phyloP scores from a whole-genome alignment of 1,284 basidiomycete genomes.

The Cryptococcus sp. region DNA sequence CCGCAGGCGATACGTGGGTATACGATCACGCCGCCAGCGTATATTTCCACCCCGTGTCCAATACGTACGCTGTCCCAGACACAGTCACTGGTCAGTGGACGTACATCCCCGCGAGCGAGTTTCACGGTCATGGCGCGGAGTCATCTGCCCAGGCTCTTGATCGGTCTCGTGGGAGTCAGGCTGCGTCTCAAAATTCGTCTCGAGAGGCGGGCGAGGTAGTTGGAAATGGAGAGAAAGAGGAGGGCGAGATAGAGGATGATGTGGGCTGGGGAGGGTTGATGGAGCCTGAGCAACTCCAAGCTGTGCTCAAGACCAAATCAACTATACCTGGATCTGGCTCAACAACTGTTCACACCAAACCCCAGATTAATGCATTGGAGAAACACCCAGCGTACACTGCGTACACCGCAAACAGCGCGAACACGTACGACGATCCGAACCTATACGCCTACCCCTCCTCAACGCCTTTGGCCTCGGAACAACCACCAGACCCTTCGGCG shows the following conservation, averaged over 20 bases:
- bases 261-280: constrained; percentile 51
- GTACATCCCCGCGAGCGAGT: constrained; percentile 18
- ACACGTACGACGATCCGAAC: constrained; percentile 19
- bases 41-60: constrained; percentile 18
- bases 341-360: background rate
- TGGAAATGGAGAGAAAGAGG: constrained; percentile 27
- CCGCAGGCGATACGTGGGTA: constrained; percentile 19
- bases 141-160: no score
- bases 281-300: constrained; percentile 40
- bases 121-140: constrained; percentile 5
- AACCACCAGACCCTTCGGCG: constrained; percentile 5
- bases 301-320: constrained; percentile 15
- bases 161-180: no score
- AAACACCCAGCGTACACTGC: constrained; percentile 21
- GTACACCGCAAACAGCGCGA: no score
- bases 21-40: constrained; percentile 14
- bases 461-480: background rate
- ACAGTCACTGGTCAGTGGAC: constrained; percentile 19
- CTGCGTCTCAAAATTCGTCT: no score
- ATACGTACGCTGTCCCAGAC: constrained; percentile 21
- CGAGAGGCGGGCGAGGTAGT: background rate
- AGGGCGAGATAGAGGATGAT: constrained; percentile 49
- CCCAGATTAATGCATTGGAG: background rate
- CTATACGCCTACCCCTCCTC: constrained; percentile 15
- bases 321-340: background rate